These are phyloP conservation scores for Microstegium vimineum DNA, from an alignment of 176 grass and related monocot species.

Conservation along the genomic window DNA sequence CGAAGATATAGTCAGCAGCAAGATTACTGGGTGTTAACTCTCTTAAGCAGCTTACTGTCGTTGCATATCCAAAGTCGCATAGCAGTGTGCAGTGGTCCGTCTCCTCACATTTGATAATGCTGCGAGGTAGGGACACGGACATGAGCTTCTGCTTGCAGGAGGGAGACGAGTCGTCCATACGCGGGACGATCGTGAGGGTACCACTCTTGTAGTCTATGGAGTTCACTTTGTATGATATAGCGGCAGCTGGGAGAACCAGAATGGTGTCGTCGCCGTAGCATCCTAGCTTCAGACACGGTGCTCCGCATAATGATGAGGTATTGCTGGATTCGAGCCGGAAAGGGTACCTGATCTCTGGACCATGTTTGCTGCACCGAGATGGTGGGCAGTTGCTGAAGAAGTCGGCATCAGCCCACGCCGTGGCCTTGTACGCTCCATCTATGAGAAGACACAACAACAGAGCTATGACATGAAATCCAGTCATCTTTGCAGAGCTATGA, in stretches of 20 bases:
- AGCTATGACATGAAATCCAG: constrained; percentile 4
- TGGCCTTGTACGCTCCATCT: neutral
- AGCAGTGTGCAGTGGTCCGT: neutral
- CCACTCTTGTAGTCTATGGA: neutral
- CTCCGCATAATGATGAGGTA: constrained; percentile 17
- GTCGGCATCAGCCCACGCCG: constrained; percentile 19
- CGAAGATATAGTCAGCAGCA: neutral
- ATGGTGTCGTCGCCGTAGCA: constrained; percentile 42
- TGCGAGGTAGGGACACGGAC: neutral
- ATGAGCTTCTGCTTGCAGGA: constrained; percentile 25
- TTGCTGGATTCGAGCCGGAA: constrained; percentile 24
- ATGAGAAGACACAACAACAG: constrained; percentile 19
- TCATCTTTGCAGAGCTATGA: too few species aligned
- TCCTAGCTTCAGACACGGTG: constrained; percentile 26
- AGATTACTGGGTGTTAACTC: neutral
- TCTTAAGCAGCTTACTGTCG: constrained; percentile 25
- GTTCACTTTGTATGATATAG: constrained; percentile 16
- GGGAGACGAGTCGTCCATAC: neutral
- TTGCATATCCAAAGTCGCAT: neutral
- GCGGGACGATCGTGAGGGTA: neutral
- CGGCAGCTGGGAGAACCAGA: constrained; percentile 6
- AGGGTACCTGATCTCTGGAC: constrained; percentile 48
- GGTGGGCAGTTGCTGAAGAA: constrained; percentile 23
- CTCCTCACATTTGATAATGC: neutral
- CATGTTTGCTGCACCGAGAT: constrained; percentile 21